Base-by-base conservation (phyloP, 108 stramenopile genomes). In the Pseudonitzschia pungens region DNA sequence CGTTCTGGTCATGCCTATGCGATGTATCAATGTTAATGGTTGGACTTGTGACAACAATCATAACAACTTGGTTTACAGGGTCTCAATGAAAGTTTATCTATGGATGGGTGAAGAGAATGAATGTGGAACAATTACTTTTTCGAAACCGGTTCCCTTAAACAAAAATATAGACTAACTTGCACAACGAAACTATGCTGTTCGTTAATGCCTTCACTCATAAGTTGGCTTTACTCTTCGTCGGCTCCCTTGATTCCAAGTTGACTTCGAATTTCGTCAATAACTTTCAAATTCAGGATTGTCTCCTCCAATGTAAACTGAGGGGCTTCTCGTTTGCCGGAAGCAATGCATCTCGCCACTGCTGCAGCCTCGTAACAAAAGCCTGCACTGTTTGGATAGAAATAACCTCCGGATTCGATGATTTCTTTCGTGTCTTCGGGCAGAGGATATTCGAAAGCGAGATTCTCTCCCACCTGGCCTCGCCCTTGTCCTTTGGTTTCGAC, bases 361-460 rank as follows among this genome's bases (percentile, higher is more conserved):
- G 84, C 90, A 4, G 94, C 94, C 67, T 95, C 94, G 66, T 92
- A 95, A 22, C 60, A 69, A 26, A 95, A 90, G 1, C 94, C 94
- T 14, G 82, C 77, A 24, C 79, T 81, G 77, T 95, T 95, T 6
- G 94, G 94, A 70, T 91, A 95, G 59, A 85, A 72, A 70, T 76
- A 95, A 3, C 89, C 93, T 41, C 93, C 93, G 14, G 85, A 75
- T 28, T 71, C 42, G 12, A 69, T 69, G 45, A 83, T 78, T 41
- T 86, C 89, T 27, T 79, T 68, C 7, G 89, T 84, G 36, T 86
- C 83, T 53, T 70, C 72, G 12, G 89, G 89, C 29, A 90, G 27
- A 24, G 85, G 81, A 77, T 81, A 90, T 42, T 87, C 76, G 54
- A 52, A 86, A 26, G 28, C 57, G 14, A 68, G 36, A 15, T 69